Base-by-base conservation (phyloP, 768 basidiomycete species). In the Dentipellis fragilis region DNA sequence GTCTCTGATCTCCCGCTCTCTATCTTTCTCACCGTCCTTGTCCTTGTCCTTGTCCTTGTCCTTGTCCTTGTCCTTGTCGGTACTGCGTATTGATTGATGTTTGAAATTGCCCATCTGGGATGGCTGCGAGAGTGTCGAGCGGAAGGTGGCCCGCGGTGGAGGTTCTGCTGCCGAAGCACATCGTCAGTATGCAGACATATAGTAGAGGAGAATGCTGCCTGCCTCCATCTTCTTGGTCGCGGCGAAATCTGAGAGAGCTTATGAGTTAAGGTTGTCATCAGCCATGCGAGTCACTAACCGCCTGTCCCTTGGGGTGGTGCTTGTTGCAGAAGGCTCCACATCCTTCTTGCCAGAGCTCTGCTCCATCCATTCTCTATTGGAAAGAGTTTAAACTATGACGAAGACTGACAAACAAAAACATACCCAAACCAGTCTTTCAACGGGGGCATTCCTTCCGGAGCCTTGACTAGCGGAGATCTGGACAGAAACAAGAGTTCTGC, bases 61-160 rank as follows among this genome's bases (percentile, higher is more conserved):
- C 48, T 65, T 66, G 36, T 72, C 72, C 47, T 62, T 59, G 16
- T 69, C 70, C 39, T 84, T 78, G 67, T 88, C 87, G 45, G 72
- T 75, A 14, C 80, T 73, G 53, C 88, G 86, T 62, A 85, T 70
- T 10, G 89, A 89, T 62, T 93, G 90, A 64, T 92, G 90, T 66
- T 89, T 88, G 69, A 93, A 93, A 66, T 90, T 91, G 49, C 90
- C 90, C 90, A 93, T 93, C 71, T 92, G 89, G 37, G 90, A 89
- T 23, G 89, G 87, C 63, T 93, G 89, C 22, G 87, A 80, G 50
- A 87, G 73, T 12, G 80, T 75, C 11, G 87, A 78, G 34, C 87
- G 81, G 65, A 89, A 91, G 7, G 82, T 76, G 22, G 85, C 79
- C 56, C 89, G 78, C 10, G 80, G 64, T 47, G 81, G 68, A 52